phyloP scores from a whole-genome alignment of 805 yeast species.

The Metschnikowia peoriensis region DNA sequence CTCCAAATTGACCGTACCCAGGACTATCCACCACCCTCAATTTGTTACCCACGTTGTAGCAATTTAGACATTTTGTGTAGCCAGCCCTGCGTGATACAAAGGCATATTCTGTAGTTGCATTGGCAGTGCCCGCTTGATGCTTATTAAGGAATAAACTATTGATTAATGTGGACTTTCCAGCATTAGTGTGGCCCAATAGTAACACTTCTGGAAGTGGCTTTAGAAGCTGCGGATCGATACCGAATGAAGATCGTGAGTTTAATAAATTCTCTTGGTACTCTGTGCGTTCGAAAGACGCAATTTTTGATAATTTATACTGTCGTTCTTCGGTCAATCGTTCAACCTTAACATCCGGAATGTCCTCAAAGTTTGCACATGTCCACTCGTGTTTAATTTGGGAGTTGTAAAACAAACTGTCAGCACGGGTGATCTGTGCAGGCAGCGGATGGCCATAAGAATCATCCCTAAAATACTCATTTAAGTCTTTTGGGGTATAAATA shows the following conservation, averaged over 20 bases:
- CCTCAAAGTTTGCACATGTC: constrained; percentile 51
- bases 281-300: constrained; percentile 27
- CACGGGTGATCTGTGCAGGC: constrained; percentile 13
- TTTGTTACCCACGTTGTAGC: constrained; percentile 62
- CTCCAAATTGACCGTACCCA: constrained; percentile 81
- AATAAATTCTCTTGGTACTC: constrained; percentile 20
- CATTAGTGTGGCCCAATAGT: constrained; percentile 78
- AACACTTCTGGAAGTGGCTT: constrained; percentile 63
- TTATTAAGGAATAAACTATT: constrained; percentile 54
- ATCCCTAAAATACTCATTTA: constrained; percentile 12
- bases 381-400: constrained; percentile 54
- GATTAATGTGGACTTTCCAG: constrained; percentile 79
- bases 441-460: constrained; percentile 9
- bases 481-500: constrained; percentile 13
- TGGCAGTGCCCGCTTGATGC: constrained; percentile 24
- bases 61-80: constrained; percentile 62
- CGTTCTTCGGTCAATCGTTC: constrained; percentile 21
- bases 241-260: constrained; percentile 27
- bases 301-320: constrained; percentile 14
- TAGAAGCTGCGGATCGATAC: constrained; percentile 32
- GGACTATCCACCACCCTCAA: constrained; percentile 81
- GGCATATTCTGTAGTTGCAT: constrained; percentile 43
- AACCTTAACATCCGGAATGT: constrained; percentile 57
- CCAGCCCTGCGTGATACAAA: constrained; percentile 56
- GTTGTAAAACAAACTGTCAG: constrained; percentile 41